Evolutionary conservation across 2,329 filamentous ascomycete genomes (phyloP), one percentile per base, ranked within the genome.

Genomic region (Metarhizium robertsii): DNA sequence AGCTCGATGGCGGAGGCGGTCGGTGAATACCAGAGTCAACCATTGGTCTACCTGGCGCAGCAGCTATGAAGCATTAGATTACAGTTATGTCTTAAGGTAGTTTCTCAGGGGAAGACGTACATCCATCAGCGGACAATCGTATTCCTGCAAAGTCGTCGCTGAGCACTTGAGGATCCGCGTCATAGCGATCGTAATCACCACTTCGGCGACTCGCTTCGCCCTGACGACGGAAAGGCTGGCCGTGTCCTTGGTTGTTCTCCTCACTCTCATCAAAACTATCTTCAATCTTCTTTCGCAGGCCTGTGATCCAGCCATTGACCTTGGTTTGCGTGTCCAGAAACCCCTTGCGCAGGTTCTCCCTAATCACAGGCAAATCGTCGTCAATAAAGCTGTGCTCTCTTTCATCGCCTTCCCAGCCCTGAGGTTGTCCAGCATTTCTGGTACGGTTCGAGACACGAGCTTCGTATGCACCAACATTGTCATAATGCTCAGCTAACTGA

Each of bases 321-420:
- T 89, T 95, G 55, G 83, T 85, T 73, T 97, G 94, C 2, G 94
- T 97, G 67, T 99, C 92, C 55, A 91, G 66, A 73, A 99, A 99
- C 4, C 94, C 94, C 73, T 97, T 95, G 67, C 87, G 87, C 62
- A 99, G 81, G 66, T 95, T 96, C 68, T 96, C 90, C 61, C 86
- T 86, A 67, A 99, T 96, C 52, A 92, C 85, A 1, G 94, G 92
- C 14, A 99, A 81, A 62, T 99, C 94, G 65, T 99, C 94, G 64
- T 99, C 94, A 63, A 97, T 83, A 71, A 99, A 99, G 75, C 84
- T 96, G 66, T 87, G 87, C 64, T 96, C 90, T 50, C 81, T 83
- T 52, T 90, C 85, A 14, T 84, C 84, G 42, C 84, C 66, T 14
- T 61, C 62, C 54, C 53, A 60, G 34, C 52, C 55, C 16, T 64